Conservation (phyloP, 371 early-diverging fungal species). For the Rhizopus microsporus region DNA sequence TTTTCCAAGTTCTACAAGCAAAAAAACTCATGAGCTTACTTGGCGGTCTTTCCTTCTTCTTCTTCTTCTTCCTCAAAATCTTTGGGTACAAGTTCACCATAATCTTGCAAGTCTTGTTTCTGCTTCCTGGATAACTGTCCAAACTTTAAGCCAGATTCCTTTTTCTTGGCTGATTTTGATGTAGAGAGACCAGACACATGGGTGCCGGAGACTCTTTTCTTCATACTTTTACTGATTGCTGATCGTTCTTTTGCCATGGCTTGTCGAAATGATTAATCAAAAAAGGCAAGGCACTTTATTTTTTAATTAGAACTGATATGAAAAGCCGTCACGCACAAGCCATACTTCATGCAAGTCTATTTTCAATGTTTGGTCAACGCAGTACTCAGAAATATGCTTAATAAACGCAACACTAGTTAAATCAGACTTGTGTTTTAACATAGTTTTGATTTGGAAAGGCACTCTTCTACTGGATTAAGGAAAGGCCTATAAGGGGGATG, state of each 20-base stretch:
- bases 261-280: no score
- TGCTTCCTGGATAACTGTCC: conserved; percentile 54
- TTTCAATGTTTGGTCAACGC: no score
- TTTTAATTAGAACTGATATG: no score
- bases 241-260: conserved; percentile 29
- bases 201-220: conserved; percentile 25
- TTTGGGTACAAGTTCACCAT: conserved; percentile 70
- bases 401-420: no score
- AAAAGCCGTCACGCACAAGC: no score
- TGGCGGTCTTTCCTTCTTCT: conserved; percentile 19
- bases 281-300: no score
- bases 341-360: no score
- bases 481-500: no score
- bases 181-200: conserved; percentile 34
- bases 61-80: conserved; percentile 47
- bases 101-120: conserved; percentile 65
- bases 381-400: no score
- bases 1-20: neutral
- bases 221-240: conserved; percentile 35
- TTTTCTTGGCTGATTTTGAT: conserved; percentile 27
- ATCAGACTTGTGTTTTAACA: no score
- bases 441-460: no score
- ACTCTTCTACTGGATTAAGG: no score
- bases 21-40: conserved; percentile 8
- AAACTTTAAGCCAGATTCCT: conserved; percentile 40